Evolutionary conservation across 2,329 filamentous ascomycete species (phyloP), one percentile per base, ranked within the genome.

Genomic region (Scortechinia acanthostroma): DNA sequence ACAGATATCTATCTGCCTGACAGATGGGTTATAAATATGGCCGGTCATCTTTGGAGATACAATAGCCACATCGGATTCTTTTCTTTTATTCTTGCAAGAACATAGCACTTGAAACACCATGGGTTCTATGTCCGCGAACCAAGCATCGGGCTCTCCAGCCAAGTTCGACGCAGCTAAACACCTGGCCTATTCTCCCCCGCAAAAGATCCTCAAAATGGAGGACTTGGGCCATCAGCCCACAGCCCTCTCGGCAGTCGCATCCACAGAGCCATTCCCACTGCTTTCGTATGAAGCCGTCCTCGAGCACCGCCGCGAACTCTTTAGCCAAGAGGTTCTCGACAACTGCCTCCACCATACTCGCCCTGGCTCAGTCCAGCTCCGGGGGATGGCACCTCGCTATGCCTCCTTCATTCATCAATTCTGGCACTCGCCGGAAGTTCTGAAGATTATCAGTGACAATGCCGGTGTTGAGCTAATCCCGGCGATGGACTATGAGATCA

Each of bases 391-490:
- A 0, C 56, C 54, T 19, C 51, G 53, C 21, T 59, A 61, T 21
- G 52, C 59, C 2, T 54, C 55, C 0, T 64, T 63, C 46, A 57
- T 58, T 15, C 51, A 62, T 42, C 42, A 56, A 14, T 58, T 58
- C 2, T 83, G 77, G 79, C 75, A 70, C 46, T 68, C 69, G 42
- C 73, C 77, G 0, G 68, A 76, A 43, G 70, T 74, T 2, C 66
- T 80, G 2, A 60, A 63, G 5, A 70, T 71, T 51, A 64, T 81
- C 44, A 79, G 74, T 2, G 65, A 71, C 47, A 69, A 79, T 42
- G 76, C 77, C 19, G 75, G 76, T 5, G 65, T 81, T 17, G 77
- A 80, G 5, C 65, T 81, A 14, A 63, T 80, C 5, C 74, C 74
- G 0, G 67, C 64, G 4, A 70, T 77, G 55, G 71, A 80, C 57